These are phyloP conservation scores for Nemania bipapillata DNA, from an alignment of 2,329 filamentous ascomycete genomes.

Conservation along the genomic window DNA sequence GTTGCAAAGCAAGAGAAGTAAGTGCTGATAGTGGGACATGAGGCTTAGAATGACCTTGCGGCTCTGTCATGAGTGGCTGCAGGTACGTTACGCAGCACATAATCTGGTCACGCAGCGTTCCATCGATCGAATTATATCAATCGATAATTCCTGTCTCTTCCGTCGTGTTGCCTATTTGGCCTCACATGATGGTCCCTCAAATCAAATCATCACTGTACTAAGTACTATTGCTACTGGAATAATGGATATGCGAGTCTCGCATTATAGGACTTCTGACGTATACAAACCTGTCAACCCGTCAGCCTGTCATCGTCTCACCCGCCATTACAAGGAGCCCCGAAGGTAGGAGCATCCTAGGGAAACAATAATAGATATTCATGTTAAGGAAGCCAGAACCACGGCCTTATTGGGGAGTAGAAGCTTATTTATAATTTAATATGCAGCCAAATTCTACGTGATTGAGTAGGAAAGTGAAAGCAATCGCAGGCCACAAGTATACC, in stretches of 20 bases:
- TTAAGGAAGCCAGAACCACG: background rate
- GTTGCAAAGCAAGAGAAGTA: background rate
- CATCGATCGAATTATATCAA: too few species aligned
- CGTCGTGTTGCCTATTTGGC: background rate
- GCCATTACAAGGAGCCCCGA: background rate
- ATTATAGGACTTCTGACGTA: background rate
- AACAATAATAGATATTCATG: background rate
- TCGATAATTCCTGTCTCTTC: background rate
- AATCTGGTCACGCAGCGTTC: background rate
- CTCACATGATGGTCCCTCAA: background rate
- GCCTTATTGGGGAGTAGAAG: background rate
- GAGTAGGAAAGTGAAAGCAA: background rate
- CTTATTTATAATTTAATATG: background rate
- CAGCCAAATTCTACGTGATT: background rate
- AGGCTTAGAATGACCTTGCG: background rate
- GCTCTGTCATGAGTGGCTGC: background rate
- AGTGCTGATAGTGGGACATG: background rate
- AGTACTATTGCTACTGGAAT: background rate
- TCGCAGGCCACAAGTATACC: too few species aligned
- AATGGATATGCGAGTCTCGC: background rate
- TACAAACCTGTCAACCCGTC: too few species aligned
- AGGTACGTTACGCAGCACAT: background rate
- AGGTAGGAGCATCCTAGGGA: background rate
- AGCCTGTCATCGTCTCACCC: background rate
- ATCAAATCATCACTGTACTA: background rate